Evolutionary conservation across 2,329 filamentous ascomycete genomes (phyloP).

Genomic region (Talaromyces pinophilus): DNA sequence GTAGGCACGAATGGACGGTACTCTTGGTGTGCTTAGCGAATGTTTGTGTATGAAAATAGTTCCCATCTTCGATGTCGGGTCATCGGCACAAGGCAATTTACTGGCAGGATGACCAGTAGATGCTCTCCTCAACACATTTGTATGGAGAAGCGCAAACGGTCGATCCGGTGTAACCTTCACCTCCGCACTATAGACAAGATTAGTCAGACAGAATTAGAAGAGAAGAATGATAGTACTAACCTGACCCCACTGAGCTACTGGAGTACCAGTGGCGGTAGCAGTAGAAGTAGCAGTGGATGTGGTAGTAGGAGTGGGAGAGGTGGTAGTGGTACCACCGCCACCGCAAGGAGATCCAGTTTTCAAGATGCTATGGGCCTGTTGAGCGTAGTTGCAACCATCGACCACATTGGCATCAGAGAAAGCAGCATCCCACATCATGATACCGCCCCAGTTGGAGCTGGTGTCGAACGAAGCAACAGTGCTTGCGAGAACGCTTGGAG

Average conservation of each 20-base stretch:
- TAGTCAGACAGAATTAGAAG: neutral
- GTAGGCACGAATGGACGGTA: neutral
- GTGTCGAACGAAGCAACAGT: conserved; percentile 49
- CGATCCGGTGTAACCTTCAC: conserved; percentile 20
- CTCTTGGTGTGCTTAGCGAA: neutral
- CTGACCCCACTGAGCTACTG: conserved; percentile 22
- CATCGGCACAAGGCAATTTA: neutral
- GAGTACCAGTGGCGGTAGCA: conserved; percentile 15
- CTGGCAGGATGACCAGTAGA: conserved; percentile 22
- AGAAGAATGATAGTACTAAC: conserved; percentile 2
- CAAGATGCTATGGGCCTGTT: conserved; percentile 52
- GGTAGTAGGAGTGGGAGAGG: neutral
- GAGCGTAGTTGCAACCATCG: conserved; percentile 47
- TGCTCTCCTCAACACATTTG: conserved; percentile 19
- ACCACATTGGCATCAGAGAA: conserved; percentile 50
- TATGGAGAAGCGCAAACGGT: conserved; percentile 21
- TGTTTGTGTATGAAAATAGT: neutral
- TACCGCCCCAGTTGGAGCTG: conserved; percentile 54
- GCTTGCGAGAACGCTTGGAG: conserved; percentile 46
- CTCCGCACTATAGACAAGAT: conserved; percentile 16
- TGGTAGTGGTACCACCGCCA: conserved; percentile 29
- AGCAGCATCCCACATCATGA: conserved; percentile 63
- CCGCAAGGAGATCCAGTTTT: conserved; percentile 20
- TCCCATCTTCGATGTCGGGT: neutral
- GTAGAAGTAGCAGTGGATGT: conserved; percentile 7